These are phyloP conservation scores for Jamesozyma piceae DNA, from an alignment of 805 yeast species.

Conservation along the genomic window DNA sequence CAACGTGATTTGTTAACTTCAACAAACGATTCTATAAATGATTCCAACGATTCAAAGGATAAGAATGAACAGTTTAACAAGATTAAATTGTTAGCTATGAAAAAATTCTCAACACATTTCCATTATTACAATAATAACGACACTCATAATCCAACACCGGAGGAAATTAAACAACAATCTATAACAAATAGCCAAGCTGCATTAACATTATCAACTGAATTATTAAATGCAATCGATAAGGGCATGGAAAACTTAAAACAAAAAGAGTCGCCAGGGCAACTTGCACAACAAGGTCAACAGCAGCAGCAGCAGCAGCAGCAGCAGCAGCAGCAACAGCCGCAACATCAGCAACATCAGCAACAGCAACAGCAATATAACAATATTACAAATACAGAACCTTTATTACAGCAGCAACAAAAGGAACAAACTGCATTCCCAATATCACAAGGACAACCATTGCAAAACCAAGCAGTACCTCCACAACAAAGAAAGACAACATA, in stretches of 20 bases:
- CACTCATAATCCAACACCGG: constrained; percentile 28
- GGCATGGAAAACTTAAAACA: constrained; percentile 27
- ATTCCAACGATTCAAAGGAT: constrained; percentile 1
- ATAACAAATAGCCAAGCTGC: constrained; percentile 20
- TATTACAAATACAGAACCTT: constrained; percentile 4
- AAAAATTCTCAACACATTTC: constrained; percentile 31
- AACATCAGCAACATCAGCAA: too few relatives aligned
- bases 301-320: constrained; percentile 1
- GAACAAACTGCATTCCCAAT: constrained; percentile 3
- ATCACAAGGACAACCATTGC: constrained; percentile 14
- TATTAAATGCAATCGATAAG: constrained; percentile 25
- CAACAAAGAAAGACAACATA: constrained; percentile 12
- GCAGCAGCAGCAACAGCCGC: constrained; percentile 10
- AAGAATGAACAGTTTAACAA: constrained; percentile 29
- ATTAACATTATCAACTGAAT: constrained; percentile 22
- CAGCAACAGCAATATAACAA: background rate
- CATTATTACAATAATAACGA: constrained; percentile 27
- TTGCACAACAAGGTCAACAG: constrained; percentile 9
- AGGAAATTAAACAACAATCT: constrained; percentile 29
- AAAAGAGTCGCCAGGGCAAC: constrained; percentile 10
- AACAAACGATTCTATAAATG: background rate
- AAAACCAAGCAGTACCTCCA: constrained; percentile 15
- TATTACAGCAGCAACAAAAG: constrained; percentile 12
- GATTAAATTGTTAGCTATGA: constrained; percentile 28
- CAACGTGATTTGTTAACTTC: constrained; percentile 14